Evolutionary conservation across 805 yeast species (phyloP), one percentile per base, ranked within the genome.

Genomic region (Lachancea fermentati): DNA sequence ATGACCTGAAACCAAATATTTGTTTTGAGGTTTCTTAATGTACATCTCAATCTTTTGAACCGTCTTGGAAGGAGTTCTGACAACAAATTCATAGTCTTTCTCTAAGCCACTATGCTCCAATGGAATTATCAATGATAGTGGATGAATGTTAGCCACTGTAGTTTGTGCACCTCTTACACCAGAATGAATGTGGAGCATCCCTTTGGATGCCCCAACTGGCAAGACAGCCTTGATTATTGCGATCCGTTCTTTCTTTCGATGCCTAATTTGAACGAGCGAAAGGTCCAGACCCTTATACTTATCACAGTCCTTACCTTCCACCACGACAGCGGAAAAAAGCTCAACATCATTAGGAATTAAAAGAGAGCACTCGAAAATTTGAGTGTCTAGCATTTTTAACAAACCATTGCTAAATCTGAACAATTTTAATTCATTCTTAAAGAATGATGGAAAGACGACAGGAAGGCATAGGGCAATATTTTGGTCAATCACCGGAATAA

Each of bases 11-110:
- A 72, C 63, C 35, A 93, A 62, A 43, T 73, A 69, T 49, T 73
- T 75, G 46, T 81, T 75, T 59, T 91, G 97, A 2, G 98, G 98
- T 48, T 83, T 86, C 40, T 77, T 72, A 42, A 93, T 75, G 60
- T 91, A 93, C 35, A 87, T 60, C 58, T 91, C 98, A 45, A 80
- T 77, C 32, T 71, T 70, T 53, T 75, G 78, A 19, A 81, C 73
- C 44, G 75, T 79, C 13, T 83, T 80, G 0, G 91, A 78, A 1
- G 93, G 87, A 49, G 75, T 80, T 39, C 86, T 66, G 14, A 78
- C 76, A 13, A 85, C 85, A 59, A 87, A 84, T 45, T 79, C 79
- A 36, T 79, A 71, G 9, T 76, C 72, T 51, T 75, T 79, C 33
- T 69, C 60, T 7, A 45, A 60, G 5, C 96, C 95, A 19, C 66